Evolutionary conservation across 1,284 basidiomycete species (phyloP).

Genomic region (Ganoderma sinense): DNA sequence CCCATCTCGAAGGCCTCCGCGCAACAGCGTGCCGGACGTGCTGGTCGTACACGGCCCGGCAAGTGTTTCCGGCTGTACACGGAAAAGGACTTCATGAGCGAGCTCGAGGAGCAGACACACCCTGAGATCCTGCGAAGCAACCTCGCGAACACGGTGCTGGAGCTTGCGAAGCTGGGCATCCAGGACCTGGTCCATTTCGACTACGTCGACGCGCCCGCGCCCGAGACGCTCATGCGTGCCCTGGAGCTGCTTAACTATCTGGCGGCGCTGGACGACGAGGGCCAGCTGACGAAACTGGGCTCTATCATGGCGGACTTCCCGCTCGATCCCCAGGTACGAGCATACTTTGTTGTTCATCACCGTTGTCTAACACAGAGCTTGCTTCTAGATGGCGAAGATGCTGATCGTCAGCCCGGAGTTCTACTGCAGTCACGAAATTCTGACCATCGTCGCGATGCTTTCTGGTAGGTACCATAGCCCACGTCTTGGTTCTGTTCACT

Average conservation of each 20-base stretch:
- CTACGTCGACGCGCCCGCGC: conserved; percentile 96
- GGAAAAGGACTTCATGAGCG: conserved; percentile 95
- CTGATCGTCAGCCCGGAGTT: conserved; percentile 95
- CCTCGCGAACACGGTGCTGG: conserved; percentile 93
- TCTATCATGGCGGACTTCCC: conserved; percentile 98
- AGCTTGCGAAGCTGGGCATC: conserved; percentile 93
- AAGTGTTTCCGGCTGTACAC: conserved; percentile 99
- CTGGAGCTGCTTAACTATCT: conserved; percentile 95
- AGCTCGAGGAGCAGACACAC: conserved; percentile 96
- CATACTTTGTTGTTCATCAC: background rate
- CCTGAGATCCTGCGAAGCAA: conserved; percentile 96
- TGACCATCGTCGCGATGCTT: conserved; percentile 96
- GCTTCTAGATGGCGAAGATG: conserved; percentile 84
- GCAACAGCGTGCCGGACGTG: conserved; percentile 96
- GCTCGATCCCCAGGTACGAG: conserved; percentile 89
- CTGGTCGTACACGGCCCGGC: conserved; percentile 94
- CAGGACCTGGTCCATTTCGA: conserved; percentile 93
- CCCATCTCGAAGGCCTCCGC: conserved; percentile 98
- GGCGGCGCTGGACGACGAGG: conserved; percentile 93
- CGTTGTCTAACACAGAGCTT: background rate
- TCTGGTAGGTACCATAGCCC: conserved; percentile 66
- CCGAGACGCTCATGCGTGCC: conserved; percentile 98
- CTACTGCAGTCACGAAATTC: conserved; percentile 94
- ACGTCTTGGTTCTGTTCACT: background rate
- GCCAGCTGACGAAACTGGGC: conserved; percentile 89